These are phyloP conservation scores for Apiospora kogelbergensis DNA, from an alignment of 2,329 filamentous ascomycete genomes.

Conservation along the genomic window DNA sequence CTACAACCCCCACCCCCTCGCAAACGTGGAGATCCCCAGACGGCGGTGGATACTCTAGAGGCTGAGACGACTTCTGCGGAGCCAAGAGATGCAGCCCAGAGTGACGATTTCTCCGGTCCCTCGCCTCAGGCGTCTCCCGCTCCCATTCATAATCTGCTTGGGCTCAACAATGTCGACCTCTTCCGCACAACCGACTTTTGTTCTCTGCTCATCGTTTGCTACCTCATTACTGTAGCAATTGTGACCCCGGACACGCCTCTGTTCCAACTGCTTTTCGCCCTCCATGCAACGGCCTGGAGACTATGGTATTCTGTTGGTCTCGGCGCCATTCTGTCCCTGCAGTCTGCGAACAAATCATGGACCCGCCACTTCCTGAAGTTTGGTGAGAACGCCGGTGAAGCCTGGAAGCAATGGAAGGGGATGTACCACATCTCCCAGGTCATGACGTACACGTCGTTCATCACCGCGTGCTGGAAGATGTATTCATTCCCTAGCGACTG, in stretches of 20 bases:
- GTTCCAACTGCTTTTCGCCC: conserved; percentile 77
- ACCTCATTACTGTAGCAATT: conserved; percentile 71
- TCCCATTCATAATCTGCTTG: conserved; percentile 80
- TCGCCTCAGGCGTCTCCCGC: conserved; percentile 47
- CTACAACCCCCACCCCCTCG: conserved; percentile 89
- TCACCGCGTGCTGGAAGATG: conserved; percentile 94
- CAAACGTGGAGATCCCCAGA: conserved; percentile 41
- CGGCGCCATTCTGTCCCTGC: conserved; percentile 78
- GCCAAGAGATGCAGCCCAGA: conserved; percentile 21
- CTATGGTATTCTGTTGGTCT: conserved; percentile 91
- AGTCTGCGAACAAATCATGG: conserved; percentile 91
- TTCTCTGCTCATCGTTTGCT: conserved; percentile 72
- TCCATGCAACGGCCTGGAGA: conserved; percentile 80
- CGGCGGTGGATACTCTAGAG: conserved; percentile 15
- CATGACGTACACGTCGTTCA: conserved; percentile 85
- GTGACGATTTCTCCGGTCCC: conserved; percentile 16
- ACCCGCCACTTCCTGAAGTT: conserved; percentile 97
- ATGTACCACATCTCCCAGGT: conserved; percentile 91
- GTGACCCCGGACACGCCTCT: conserved; percentile 74
- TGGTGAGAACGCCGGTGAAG: conserved; percentile 85
- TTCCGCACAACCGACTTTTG: conserved; percentile 85
- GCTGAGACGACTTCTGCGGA: conserved; percentile 17
- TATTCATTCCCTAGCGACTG: conserved; percentile 85
- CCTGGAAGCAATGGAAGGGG: conserved; percentile 97
- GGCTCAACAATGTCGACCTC: conserved; percentile 80